Percentiles rank a stretch among this genome's conserved stretches.
Conservation (phyloP, 495 filamentous ascomycete genomes). For the Penicillium arizonense region DNA sequence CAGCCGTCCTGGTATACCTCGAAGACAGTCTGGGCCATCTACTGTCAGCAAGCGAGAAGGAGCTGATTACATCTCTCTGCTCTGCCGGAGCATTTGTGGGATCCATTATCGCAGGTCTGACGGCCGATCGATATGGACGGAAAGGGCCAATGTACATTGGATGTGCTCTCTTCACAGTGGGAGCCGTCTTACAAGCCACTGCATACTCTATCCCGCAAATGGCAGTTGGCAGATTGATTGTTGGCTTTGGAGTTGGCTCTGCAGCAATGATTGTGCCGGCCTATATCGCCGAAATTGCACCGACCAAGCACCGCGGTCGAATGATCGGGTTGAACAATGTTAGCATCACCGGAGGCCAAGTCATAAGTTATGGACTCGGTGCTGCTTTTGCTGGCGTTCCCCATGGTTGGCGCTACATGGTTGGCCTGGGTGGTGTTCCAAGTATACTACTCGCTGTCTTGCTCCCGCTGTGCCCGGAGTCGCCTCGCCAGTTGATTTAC, state of each 20-base stretch:
- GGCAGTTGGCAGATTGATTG: constrained; percentile 48
- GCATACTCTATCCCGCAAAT: constrained; percentile 50
- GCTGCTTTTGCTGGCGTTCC: constrained; percentile 49
- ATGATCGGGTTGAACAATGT: constrained; percentile 58
- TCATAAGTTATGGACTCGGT: constrained; percentile 52
- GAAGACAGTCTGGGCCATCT: constrained; percentile 28
- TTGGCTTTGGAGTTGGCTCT: constrained; percentile 55
- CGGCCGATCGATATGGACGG: constrained; percentile 50
- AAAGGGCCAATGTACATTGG: constrained; percentile 51
- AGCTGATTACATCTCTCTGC: constrained; percentile 46
- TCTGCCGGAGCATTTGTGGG: constrained; percentile 53
- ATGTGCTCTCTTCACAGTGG: constrained; percentile 47
- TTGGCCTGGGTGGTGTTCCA: constrained; percentile 51
- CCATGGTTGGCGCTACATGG: constrained; percentile 54
- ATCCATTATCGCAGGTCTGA: constrained; percentile 48
- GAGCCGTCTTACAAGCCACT: constrained; percentile 44
- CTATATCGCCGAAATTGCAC: constrained; percentile 49
- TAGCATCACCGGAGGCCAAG: constrained; percentile 53
- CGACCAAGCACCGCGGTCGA: constrained; percentile 51
- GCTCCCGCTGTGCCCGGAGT: constrained; percentile 51
- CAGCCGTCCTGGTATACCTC: constrained; percentile 44
- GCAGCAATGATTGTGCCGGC: constrained; percentile 50
- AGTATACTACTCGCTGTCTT: constrained; percentile 42
- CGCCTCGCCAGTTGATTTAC: constrained; percentile 51
- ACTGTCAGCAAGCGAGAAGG: constrained; percentile 38